Percentiles rank a stretch among this genome's conserved stretches.
Conservation (phyloP, 192 early-diverging fungal species). For the Cetraspora pellucida region DNA sequence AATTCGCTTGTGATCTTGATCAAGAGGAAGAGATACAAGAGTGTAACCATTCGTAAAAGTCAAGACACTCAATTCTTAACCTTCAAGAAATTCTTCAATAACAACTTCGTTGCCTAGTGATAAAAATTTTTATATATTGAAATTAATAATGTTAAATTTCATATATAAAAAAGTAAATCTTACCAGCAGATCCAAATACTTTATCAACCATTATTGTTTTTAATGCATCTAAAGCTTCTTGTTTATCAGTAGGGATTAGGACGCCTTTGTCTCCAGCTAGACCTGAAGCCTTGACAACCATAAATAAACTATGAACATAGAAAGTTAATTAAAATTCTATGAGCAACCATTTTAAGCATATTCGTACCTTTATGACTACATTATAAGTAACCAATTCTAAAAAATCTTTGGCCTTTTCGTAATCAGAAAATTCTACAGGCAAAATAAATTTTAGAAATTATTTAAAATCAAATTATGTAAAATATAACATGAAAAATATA, state of each 20-base stretch:
- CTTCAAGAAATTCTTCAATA: slow-evolving; percentile 91
- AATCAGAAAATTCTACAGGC: slow-evolving; percentile 71
- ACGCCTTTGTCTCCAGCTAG: slow-evolving; percentile 99
- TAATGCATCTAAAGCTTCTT: slow-evolving; percentile 85
- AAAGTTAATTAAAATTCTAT: too few relatives aligned
- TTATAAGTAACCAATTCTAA: slow-evolving; percentile 60
- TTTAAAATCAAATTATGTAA: slow-evolving; percentile 35
- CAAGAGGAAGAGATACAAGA: slow-evolving; percentile 83
- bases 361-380: slow-evolving; percentile 78
- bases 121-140: too few relatives aligned
- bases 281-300: slow-evolving; percentile 77
- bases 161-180: too few relatives aligned
- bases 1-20: slow-evolving; percentile 99
- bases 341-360: too few relatives aligned
- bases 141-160: not conserved
- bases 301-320: not conserved
- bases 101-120: slow-evolving; percentile 86
- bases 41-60: slow-evolving; percentile 96
- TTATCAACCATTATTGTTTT: slow-evolving; percentile 87
- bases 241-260: slow-evolving; percentile 79
- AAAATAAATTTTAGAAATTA: too few relatives aligned
- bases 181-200: slow-evolving; percentile 88
- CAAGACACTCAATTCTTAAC: slow-evolving; percentile 92
- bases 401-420: slow-evolving; percentile 68
- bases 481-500: not conserved